phyloP scores from a whole-genome alignment of 2,329 filamentous ascomycete genomes.

The Diaporthe sp. region DNA sequence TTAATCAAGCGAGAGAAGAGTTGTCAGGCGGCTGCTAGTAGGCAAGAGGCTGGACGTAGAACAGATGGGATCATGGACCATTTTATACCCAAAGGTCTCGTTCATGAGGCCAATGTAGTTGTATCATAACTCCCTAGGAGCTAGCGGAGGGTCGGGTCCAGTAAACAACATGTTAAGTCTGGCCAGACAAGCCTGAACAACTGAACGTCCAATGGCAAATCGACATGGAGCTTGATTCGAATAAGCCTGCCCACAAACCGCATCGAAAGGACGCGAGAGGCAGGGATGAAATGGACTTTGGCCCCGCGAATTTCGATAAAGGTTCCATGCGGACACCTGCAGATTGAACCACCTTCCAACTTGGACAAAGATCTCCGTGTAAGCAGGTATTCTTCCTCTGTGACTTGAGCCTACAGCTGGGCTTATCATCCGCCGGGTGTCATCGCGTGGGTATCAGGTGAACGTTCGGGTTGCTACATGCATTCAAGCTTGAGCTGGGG shows the following conservation, averaged over 20 bases:
- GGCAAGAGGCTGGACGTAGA: neutral
- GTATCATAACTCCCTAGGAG: neutral
- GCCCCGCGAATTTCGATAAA: neutral
- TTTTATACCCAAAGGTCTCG: neutral
- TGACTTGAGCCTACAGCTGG: neutral
- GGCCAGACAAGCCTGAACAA: neutral
- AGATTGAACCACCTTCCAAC: conserved; percentile 34
- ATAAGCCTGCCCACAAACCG: neutral
- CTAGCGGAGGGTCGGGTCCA: neutral
- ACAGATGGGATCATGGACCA: neutral
- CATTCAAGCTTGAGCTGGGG: neutral
- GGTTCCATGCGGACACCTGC: neutral
- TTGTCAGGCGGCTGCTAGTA: neutral
- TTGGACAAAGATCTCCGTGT: conserved; percentile 32
- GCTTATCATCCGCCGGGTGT: conserved; percentile 21
- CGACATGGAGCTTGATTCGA: no score
- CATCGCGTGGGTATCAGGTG: conserved; percentile 10
- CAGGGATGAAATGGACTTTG: neutral
- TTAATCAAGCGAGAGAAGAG: neutral
- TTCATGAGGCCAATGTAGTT: neutral
- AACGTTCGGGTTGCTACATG: neutral
- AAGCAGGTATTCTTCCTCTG: conserved; percentile 6
- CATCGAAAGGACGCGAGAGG: neutral
- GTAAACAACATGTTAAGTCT: neutral
- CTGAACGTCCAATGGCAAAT: neutral